Evolutionary conservation across 1,139 yeast genomes (phyloP).

Genomic region (Barnettozyma hawaiiensis): DNA sequence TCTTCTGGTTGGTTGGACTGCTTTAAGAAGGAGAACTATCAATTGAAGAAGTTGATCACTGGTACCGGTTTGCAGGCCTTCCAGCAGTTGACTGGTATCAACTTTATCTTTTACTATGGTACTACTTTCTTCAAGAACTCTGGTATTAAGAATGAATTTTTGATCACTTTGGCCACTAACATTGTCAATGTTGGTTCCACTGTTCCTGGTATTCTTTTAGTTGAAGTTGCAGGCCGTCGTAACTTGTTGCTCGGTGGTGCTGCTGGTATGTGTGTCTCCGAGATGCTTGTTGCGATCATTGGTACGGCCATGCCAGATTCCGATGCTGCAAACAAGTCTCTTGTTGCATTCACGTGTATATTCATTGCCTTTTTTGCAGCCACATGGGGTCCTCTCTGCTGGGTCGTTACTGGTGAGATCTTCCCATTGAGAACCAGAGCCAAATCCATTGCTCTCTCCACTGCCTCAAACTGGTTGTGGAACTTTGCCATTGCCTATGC

Average conservation of each 20-base stretch:
- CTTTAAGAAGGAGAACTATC: constrained; percentile 25
- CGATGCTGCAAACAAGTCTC: constrained; percentile 44
- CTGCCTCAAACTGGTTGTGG: constrained; percentile 75
- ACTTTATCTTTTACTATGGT: constrained; percentile 64
- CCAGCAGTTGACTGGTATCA: constrained; percentile 70
- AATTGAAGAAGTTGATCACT: constrained; percentile 32
- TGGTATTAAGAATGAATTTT: constrained; percentile 42
- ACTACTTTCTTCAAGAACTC: constrained; percentile 51
- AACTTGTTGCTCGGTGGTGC: constrained; percentile 47
- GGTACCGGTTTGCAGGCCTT: constrained; percentile 44
- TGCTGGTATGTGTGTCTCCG: constrained; percentile 50
- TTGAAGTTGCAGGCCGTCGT: constrained; percentile 50
- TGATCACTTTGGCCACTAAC: constrained; percentile 51
- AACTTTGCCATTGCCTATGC: constrained; percentile 67
- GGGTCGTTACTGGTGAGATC: constrained; percentile 72
- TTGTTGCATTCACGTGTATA: constrained; percentile 61
- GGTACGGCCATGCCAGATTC: constrained; percentile 37
- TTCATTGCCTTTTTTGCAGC: constrained; percentile 70
- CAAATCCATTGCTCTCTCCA: constrained; percentile 64
- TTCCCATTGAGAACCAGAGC: constrained; percentile 68
- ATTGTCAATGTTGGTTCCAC: constrained; percentile 58
- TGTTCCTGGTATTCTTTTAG: constrained; percentile 53
- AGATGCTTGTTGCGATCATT: constrained; percentile 52
- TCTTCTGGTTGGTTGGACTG: constrained; percentile 33
- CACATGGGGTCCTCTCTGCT: constrained; percentile 74